These are phyloP conservation scores for Trifolium pratense DNA, from an alignment of 306 rosid genomes.

Conservation along the genomic window DNA sequence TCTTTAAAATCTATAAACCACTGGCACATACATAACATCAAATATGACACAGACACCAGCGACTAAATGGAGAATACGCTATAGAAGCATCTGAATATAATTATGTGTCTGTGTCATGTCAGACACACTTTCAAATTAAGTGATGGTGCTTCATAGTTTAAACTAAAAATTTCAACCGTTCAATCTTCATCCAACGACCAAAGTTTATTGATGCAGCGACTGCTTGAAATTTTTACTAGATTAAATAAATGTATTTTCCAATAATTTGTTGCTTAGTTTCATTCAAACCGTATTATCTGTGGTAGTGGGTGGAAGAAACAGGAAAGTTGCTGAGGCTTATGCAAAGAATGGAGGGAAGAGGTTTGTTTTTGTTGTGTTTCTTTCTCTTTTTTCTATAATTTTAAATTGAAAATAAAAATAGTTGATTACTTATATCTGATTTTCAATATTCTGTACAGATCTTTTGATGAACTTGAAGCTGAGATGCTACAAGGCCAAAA, in stretches of 20 bases:
- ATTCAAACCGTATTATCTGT: constrained; percentile 38
- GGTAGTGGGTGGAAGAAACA: constrained; percentile 98
- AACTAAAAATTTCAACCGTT: background rate
- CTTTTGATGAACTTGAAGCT: constrained; percentile 91
- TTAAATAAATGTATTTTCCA: background rate
- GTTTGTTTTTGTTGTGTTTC: constrained; percentile 43
- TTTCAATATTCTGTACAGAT: constrained; percentile 53
- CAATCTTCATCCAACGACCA: background rate
- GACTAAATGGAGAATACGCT: background rate
- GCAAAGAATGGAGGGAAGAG: constrained; percentile 83
- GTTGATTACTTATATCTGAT: background rate
- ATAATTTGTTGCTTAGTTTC: background rate
- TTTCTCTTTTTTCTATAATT: constrained; percentile 33
- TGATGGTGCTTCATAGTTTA: background rate
- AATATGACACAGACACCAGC: background rate
- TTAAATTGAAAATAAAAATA: background rate
- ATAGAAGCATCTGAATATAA: background rate
- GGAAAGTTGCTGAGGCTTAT: constrained; percentile 94
- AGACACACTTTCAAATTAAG: background rate
- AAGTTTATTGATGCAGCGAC: background rate
- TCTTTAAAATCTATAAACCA: background rate
- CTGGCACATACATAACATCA: background rate
- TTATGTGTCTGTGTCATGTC: background rate
- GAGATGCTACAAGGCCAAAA: constrained; percentile 97
- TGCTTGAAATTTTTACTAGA: background rate